These are phyloP conservation scores for Sugiyamaella neomexicana DNA, from an alignment of 1,139 yeast species.

Conservation along the genomic window DNA sequence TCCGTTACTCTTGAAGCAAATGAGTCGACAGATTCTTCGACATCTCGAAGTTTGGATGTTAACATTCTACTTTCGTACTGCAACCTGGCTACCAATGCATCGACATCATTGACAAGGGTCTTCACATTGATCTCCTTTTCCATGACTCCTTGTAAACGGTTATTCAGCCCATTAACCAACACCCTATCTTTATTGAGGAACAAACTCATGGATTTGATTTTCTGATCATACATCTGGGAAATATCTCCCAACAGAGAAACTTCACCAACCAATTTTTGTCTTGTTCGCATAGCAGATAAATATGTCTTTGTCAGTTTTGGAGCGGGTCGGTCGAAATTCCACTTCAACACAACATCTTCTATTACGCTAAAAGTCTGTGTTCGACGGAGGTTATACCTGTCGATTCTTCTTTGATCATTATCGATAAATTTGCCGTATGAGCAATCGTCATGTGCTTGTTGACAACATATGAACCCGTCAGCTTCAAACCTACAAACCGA, in stretches of 20 bases:
- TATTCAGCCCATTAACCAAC: constrained; percentile 24
- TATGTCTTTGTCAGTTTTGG: constrained; percentile 18
- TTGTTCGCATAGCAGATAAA: constrained; percentile 19
- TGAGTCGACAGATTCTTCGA: constrained; percentile 66
- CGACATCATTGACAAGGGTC: constrained; percentile 59
- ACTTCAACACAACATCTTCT: constrained; percentile 43
- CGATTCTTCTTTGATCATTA: constrained; percentile 16
- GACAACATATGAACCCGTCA: constrained; percentile 15
- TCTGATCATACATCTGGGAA: constrained; percentile 18
- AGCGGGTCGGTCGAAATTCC: constrained; percentile 29
- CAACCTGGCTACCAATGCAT: constrained; percentile 70
- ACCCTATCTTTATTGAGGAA: constrained; percentile 24
- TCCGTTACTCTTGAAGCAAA: constrained; percentile 48
- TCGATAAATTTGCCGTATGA: constrained; percentile 7
- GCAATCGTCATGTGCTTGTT: constrained; percentile 17
- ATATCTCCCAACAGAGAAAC: constrained; percentile 20
- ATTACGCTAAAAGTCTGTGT: constrained; percentile 48
- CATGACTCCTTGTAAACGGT: constrained; percentile 26
- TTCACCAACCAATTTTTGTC: constrained; percentile 22
- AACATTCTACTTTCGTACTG: constrained; percentile 77
- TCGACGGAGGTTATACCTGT: constrained; percentile 22
- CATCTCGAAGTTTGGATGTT: constrained; percentile 71
- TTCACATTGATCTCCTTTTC: constrained; percentile 40
- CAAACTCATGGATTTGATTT: constrained; percentile 13
- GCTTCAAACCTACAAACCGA: constrained; percentile 2